Percentiles rank a stretch among this genome's conserved stretches.
phyloP scores from a whole-genome alignment of 805 yeast species.

The Brettanomyces naardenensis region DNA sequence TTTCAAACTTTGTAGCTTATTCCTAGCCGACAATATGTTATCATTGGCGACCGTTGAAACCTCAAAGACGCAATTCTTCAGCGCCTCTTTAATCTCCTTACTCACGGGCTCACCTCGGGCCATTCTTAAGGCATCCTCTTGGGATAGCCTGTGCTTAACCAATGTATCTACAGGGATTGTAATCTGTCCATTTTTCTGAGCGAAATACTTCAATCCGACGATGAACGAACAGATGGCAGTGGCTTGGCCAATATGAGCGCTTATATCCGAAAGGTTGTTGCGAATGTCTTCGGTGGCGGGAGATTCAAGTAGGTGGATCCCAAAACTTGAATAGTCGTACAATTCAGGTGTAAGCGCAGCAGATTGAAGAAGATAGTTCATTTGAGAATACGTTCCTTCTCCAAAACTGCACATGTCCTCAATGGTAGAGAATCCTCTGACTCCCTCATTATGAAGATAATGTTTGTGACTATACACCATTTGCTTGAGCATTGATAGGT shows the following conservation, averaged over 20 bases:
- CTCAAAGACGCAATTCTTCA: constrained; percentile 58
- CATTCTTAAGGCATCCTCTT: constrained; percentile 50
- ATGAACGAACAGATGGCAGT: constrained; percentile 61
- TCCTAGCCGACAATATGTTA: constrained; percentile 62
- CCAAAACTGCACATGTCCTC: constrained; percentile 68
- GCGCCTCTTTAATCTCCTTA: constrained; percentile 19
- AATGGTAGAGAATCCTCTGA: constrained; percentile 31
- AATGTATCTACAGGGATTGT: constrained; percentile 58
- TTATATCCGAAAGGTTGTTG: constrained; percentile 43
- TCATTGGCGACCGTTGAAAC: constrained; percentile 74
- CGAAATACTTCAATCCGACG: constrained; percentile 52
- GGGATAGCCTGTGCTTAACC: constrained; percentile 46
- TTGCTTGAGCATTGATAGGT: constrained; percentile 47
- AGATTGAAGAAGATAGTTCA: constrained; percentile 60
- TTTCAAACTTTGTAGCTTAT: constrained; percentile 36
- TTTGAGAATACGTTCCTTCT: constrained; percentile 71
- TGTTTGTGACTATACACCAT: constrained; percentile 51
- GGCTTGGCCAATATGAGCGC: constrained; percentile 82
- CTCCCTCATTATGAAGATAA: constrained; percentile 39
- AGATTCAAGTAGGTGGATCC: constrained; percentile 38
- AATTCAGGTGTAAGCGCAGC: constrained; percentile 47
- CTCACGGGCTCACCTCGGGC: constrained; percentile 33
- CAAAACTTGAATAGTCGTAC: constrained; percentile 39
- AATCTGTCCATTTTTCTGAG: constrained; percentile 39
- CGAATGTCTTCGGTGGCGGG: constrained; percentile 28